Percentiles rank a stretch among this genome's conserved stretches.
These are phyloP conservation scores for Sugiyamaella pinicola DNA, from an alignment of 1,139 yeast genomes.

Conservation along the genomic window DNA sequence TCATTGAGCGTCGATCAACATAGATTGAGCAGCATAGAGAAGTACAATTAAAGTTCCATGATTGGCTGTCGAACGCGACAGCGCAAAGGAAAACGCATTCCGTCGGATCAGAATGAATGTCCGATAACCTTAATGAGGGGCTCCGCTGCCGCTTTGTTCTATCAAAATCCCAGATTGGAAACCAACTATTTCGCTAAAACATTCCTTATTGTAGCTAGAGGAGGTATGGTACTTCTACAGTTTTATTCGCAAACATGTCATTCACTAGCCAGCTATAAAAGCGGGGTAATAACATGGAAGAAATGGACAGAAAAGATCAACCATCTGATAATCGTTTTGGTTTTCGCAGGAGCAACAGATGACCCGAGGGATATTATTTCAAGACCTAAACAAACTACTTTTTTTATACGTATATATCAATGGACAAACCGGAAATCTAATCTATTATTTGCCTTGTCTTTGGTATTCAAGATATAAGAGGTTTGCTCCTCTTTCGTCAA, in stretches of 20 bases:
- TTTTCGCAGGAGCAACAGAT: too few species aligned
- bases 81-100: not conserved
- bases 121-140: not conserved
- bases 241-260: not conserved
- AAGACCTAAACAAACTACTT: too few species aligned
- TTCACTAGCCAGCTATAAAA: not conserved
- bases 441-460: slow-evolving; percentile 57
- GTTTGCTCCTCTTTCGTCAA: slow-evolving; percentile 53
- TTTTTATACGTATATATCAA: not conserved
- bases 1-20: not conserved
- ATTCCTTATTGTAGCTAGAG: too few species aligned
- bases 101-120: not conserved
- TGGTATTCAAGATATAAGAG: slow-evolving; percentile 49
- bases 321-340: not conserved
- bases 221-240: too few species aligned
- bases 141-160: not conserved
- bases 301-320: not conserved
- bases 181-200: too few species aligned
- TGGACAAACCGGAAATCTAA: slow-evolving; percentile 53
- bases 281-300: not conserved
- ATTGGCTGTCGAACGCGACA: not conserved
- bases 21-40: not conserved
- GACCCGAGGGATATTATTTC: too few species aligned
- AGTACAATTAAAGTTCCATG: not conserved
- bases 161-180: not conserved